A percentile compares a stretch with the other conserved stretches of the same genome.
These are phyloP conservation scores for Cystoderma amianthinum DNA, from an alignment of 768 basidiomycete species.

Conservation along the genomic window DNA sequence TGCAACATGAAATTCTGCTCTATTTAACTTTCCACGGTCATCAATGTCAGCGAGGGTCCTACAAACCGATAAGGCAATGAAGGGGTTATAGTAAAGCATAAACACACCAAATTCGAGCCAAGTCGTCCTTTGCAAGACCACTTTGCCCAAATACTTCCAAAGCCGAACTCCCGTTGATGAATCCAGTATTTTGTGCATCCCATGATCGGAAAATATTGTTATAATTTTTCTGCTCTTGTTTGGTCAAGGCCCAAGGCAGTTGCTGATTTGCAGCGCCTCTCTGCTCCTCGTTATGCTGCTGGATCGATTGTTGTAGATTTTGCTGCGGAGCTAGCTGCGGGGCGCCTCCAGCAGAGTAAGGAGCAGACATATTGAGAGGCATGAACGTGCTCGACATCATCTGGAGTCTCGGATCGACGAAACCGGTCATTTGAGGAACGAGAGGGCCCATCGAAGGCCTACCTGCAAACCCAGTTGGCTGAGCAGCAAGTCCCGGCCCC, in stretches of 20 bases:
- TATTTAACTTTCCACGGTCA: slow-evolving; percentile 91
- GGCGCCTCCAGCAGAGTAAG: slow-evolving; percentile 49
- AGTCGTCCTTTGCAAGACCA: slow-evolving; percentile 81
- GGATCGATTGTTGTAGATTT: slow-evolving; percentile 78
- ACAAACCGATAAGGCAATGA: slow-evolving; percentile 1
- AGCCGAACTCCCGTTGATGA: slow-evolving; percentile 80
- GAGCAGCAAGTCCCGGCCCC: slow-evolving; percentile 35
- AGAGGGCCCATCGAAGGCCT: slow-evolving; percentile 32
- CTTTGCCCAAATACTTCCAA: slow-evolving; percentile 93
- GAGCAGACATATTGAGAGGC: slow-evolving; percentile 62
- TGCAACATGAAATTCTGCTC: slow-evolving; percentile 96
- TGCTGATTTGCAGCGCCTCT: slow-evolving; percentile 59
- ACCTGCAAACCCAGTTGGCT: slow-evolving; percentile 48
- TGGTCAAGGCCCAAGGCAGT: slow-evolving; percentile 81
- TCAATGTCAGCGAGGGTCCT: slow-evolving; percentile 92
- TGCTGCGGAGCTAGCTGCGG: slow-evolving; percentile 67
- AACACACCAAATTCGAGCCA: slow-evolving; percentile 87
- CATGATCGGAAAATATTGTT: slow-evolving; percentile 97
- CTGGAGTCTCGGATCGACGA: slow-evolving; percentile 73
- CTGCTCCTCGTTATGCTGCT: slow-evolving; percentile 76
- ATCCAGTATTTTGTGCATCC: slow-evolving; percentile 77
- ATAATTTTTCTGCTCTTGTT: slow-evolving; percentile 93
- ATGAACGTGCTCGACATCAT: slow-evolving; percentile 93
- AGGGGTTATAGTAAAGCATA: too few species aligned
- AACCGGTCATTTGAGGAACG: slow-evolving; percentile 73